Base-by-base conservation (phyloP, 805 yeast species). In the Tetrapisispora phaffii region DNA sequence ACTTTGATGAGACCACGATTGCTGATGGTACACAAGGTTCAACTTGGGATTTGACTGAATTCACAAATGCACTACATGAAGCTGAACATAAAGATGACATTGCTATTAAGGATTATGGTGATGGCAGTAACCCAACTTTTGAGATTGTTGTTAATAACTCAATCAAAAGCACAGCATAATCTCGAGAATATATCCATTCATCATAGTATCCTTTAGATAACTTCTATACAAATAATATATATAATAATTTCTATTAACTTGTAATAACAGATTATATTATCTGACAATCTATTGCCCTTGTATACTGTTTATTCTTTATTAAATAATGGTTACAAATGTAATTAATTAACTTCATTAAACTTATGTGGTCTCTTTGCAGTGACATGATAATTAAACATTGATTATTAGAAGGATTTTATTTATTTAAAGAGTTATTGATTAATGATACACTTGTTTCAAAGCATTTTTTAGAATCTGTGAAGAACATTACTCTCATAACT, bases 61-160 rank as follows among this genome's bases (percentile, higher is more conserved):
- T 71, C 50, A 65, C 66, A 33, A 58, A 63, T 45, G 68, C 67
- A 7, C 46, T 68, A 42, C 66, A 56, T 19, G 65, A 63, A 21
- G 62, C 60, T 28, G 68, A 63, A 23, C 52, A 54, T 34, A 66
- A 64, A 34, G 60, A 59, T 35, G 65, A 60, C 34, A 67, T 57
- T 39, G 71, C 69, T 43, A 73, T 80, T 52, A 81, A 76, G 60
- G 89, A 82, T 64, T 82, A 82, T 53, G 89, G 89, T 59, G 86
- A 82, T 62, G 89, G 86, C 58, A 51, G 60, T 42, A 63, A 65
- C 49, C 61, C 68, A 42, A 57, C 65, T 13, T 69, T 69, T 47
- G 68, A 61, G 15, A 50, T 55, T 10, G 48, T 35, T 2, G 9
- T 24, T 47, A 44, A 34, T 44, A 45, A 35, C 45, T 35, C 33